Evolutionary conservation across 2,329 filamentous ascomycete species (phyloP).

Genomic region (Rutstroemia sp.): DNA sequence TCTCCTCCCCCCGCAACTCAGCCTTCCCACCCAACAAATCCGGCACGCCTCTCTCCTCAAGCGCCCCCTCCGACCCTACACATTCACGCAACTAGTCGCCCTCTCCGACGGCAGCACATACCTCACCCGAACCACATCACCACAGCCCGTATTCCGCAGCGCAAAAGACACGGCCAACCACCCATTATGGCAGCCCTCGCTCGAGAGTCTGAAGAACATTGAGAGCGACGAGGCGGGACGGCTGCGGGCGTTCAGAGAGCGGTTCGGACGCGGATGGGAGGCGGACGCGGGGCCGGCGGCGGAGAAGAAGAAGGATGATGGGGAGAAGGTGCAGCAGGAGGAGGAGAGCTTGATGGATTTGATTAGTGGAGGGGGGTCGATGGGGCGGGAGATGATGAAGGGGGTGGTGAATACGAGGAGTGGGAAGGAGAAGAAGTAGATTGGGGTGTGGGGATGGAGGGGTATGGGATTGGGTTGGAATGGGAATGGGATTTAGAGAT

Average conservation of each 20-base stretch:
- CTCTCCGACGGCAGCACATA: constrained; percentile 87
- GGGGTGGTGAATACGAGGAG: constrained; percentile 15
- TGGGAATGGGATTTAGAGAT: neutral
- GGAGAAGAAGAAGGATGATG: constrained; percentile 33
- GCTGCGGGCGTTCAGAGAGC: constrained; percentile 74
- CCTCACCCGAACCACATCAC: constrained; percentile 70
- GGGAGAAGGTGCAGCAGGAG: constrained; percentile 20
- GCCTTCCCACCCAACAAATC: constrained; percentile 15
- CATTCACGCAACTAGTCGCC: constrained; percentile 91
- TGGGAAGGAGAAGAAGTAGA: constrained; percentile 28
- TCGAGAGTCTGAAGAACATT: constrained; percentile 73
- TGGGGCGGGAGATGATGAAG: constrained; percentile 22
- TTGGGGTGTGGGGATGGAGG: constrained; percentile 31
- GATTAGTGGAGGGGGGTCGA: constrained; percentile 36
- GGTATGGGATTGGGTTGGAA: constrained; percentile 1
- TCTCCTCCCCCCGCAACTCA: neutral
- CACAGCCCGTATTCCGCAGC: constrained; percentile 49
- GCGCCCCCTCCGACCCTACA: constrained; percentile 87
- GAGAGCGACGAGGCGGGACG: constrained; percentile 94
- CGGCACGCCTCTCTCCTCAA: constrained; percentile 79
- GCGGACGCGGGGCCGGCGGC: constrained; percentile 32
- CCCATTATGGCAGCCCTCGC: constrained; percentile 81
- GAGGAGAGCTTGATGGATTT: constrained; percentile 51
- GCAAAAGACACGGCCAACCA: constrained; percentile 85
- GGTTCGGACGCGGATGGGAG: constrained; percentile 84